Evolutionary conservation across 1,284 basidiomycete genomes (phyloP).

Genomic region (Sparassis latifolia): DNA sequence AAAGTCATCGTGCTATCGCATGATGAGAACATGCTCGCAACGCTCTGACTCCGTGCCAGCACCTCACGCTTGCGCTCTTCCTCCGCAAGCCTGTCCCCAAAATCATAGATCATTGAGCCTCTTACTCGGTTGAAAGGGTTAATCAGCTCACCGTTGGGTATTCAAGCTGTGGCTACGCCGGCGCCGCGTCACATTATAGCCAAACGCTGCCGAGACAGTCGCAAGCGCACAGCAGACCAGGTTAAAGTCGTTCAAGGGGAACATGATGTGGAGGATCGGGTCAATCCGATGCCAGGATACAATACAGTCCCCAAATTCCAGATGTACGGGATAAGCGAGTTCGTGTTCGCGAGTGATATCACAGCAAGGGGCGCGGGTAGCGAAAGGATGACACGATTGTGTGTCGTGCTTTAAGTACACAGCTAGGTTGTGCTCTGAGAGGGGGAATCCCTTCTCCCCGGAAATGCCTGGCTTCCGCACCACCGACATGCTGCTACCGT

Average conservation of each 20-base stretch:
- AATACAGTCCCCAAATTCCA: not conserved
- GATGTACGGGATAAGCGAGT: not conserved
- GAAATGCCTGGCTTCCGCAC: conserved; percentile 1
- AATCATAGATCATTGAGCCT: not conserved
- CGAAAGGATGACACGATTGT: not conserved
- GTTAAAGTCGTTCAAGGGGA: conserved; percentile 25
- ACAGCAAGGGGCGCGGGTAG: not conserved
- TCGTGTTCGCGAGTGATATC: too few relatives aligned
- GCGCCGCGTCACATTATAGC: conserved; percentile 20
- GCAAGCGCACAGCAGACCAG: conserved; percentile 23
- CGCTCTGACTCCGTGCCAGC: conserved; percentile 10
- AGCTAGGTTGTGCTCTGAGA: too few relatives aligned
- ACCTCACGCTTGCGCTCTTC: too few relatives aligned
- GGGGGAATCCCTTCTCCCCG: not conserved
- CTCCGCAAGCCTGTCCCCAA: too few relatives aligned
- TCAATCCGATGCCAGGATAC: not conserved
- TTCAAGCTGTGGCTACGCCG: conserved; percentile 8
- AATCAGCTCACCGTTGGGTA: conserved; percentile 10
- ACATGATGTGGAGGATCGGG: conserved; percentile 11
- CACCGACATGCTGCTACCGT: conserved; percentile 8
- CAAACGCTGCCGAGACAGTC: conserved; percentile 24
- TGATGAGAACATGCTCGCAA: conserved; percentile 9
- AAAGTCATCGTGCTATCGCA: not conserved
- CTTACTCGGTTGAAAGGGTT: not conserved
- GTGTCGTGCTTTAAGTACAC: not conserved